Base-by-base conservation (phyloP, 1,284 basidiomycete genomes). In the Phellinidium pouzarii region DNA sequence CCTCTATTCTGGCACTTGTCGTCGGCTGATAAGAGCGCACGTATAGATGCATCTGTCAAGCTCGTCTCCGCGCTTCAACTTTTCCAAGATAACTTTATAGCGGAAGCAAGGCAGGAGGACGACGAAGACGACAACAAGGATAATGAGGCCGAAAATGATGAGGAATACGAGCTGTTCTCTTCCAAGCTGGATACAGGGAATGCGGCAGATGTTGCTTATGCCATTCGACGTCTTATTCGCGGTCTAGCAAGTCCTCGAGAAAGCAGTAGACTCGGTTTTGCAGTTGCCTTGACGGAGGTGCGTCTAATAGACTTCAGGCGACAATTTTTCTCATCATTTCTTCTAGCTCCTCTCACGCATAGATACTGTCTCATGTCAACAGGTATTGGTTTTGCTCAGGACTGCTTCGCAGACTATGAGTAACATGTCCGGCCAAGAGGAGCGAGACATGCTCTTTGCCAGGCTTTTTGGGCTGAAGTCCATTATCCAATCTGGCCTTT, bases 1-100 rank as follows among this genome's bases (percentile, higher is more conserved):
- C 87, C 91, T 34, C 79, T 96, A 45, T 97, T 94, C 77, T 97
- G 94, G 94, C 77, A 93, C 66, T 76, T 97, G 44, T 93, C 94
- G n/a, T 91, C 89, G 2, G 74, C 80, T 3, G 82, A 80, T 34
- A 89, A 83, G 67, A 80, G 84, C 53, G 85, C 90, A 54, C 83
- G 94, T 4, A 64, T 97, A 29, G 80, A 86, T 61, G 90, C 94
- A 6, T 94, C 94, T 0, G 82, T 88, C 38, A 87, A 92, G 65
- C 84, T 98, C 34, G 71, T 97, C 55, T 71, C 72, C 23, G 75
- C 89, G 14, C 79, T 97, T 55, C 83, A 92, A 68, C 80, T 84
- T 58, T 93, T 94, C 64, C 91, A 95, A 70, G 67, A 75, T 4
- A 74, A 78, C 53, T 80, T 79, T 59, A 66, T 71, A 23, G 44